A percentile compares a stretch with the other conserved stretches of the same genome.
Evolutionary conservation across 495 filamentous ascomycete genomes (phyloP).

Genomic region (Penicillium lagena): DNA sequence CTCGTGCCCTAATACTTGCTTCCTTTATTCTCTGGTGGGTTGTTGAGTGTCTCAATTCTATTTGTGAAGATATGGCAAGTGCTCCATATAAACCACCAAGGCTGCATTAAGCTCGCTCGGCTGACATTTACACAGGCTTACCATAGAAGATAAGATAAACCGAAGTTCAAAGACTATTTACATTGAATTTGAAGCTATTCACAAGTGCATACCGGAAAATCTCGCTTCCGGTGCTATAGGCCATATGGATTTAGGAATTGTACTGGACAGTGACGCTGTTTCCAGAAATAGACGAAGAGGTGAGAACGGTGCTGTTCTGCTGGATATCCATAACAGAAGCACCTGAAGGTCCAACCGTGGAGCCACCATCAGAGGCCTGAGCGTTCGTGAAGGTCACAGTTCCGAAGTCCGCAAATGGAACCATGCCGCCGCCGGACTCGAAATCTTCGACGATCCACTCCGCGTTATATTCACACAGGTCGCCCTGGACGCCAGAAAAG

Average conservation of each 20-base stretch:
- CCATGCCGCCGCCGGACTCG: constrained; percentile 27
- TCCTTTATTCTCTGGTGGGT: too few relatives aligned
- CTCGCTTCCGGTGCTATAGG: too few relatives aligned
- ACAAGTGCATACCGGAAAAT: too few relatives aligned
- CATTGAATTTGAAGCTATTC: too few relatives aligned
- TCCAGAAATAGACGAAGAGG: constrained; percentile 28
- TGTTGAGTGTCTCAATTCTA: too few relatives aligned
- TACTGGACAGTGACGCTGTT: constrained; percentile 15
- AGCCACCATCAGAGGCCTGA: constrained; percentile 16
- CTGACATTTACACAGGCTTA: too few relatives aligned
- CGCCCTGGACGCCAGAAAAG: constrained; percentile 27
- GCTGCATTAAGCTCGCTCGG: too few relatives aligned
- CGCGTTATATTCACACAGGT: constrained; percentile 36
- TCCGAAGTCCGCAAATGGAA: constrained; percentile 48
- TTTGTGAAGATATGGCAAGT: too few relatives aligned
- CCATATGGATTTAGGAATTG: neutral
- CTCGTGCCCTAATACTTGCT: too few relatives aligned
- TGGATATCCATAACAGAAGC: constrained; percentile 42
- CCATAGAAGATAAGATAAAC: too few relatives aligned
- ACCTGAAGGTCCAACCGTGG: constrained; percentile 21
- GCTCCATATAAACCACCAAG: too few relatives aligned
- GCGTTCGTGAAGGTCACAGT: constrained; percentile 40
- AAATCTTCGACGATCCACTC: constrained; percentile 63
- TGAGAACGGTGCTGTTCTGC: constrained; percentile 33
- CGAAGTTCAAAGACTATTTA: too few relatives aligned